These are phyloP conservation scores for Ceratobasidium sp. DNA, from an alignment of 1,284 basidiomycete genomes.

Conservation along the genomic window DNA sequence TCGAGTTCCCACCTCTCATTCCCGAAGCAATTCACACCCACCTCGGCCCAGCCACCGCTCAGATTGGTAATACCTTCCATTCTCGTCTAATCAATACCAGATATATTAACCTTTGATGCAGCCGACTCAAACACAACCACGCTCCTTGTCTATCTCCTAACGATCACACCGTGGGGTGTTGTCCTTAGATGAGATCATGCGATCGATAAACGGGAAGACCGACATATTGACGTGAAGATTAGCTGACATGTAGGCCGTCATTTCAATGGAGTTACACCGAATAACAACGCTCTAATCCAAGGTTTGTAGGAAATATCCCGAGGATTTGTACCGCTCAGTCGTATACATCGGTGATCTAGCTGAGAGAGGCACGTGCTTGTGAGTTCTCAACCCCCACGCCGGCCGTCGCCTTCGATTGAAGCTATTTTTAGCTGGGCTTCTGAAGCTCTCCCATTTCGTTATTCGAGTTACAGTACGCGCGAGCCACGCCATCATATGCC, in stretches of 20 bases:
- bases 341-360: slow-evolving; percentile 61
- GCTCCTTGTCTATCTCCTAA: slow-evolving; percentile 66
- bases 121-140: slow-evolving; percentile 73
- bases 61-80: slow-evolving; percentile 58
- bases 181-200: slow-evolving; percentile 73
- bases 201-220: slow-evolving; percentile 68
- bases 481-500: slow-evolving; percentile 64
- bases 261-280: slow-evolving; percentile 45
- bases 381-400: slow-evolving; percentile 46
- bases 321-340: slow-evolving; percentile 66
- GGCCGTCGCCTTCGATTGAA: not conserved
- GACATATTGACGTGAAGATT: slow-evolving; percentile 68
- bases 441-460: slow-evolving; percentile 66
- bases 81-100: not conserved
- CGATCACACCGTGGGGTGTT: slow-evolving; percentile 63
- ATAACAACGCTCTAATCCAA: not conserved
- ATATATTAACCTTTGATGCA: slow-evolving; percentile 47
- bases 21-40: slow-evolving; percentile 72
- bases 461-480: slow-evolving; percentile 57
- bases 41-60: slow-evolving; percentile 64
- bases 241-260: slow-evolving; percentile 61
- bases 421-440: slow-evolving; percentile 66
- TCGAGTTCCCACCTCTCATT: slow-evolving; percentile 73
- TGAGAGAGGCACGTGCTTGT: slow-evolving; percentile 68
- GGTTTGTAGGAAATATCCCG: slow-evolving; percentile 62